Evolutionary conservation across 352 stramenopile genomes (phyloP).

Genomic region (Pythium monospermum): DNA sequence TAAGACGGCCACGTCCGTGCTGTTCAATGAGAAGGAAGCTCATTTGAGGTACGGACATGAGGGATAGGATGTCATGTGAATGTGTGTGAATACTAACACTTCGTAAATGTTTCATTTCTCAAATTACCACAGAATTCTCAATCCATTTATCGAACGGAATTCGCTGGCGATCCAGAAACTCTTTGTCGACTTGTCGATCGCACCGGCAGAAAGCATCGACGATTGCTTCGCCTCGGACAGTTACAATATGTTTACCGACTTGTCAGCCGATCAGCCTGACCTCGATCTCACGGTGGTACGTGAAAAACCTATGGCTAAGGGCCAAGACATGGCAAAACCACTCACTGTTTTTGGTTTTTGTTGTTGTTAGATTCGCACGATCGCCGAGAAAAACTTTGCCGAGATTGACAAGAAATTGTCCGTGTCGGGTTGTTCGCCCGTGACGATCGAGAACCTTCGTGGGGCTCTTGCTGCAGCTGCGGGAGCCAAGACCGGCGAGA

Average conservation of each 20-base stretch:
- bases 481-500: conserved; percentile 18
- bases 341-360: not conserved
- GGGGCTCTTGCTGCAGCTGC: conserved; percentile 31
- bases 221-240: conserved; percentile 73
- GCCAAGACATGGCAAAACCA: not conserved
- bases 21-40: conserved; percentile 80
- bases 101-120: not conserved
- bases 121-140: conserved; percentile 60
- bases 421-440: conserved; percentile 29
- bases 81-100: no score
- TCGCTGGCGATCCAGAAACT: conserved; percentile 71
- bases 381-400: conserved; percentile 69
- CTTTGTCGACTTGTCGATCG: conserved; percentile 65
- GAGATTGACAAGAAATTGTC: conserved; percentile 68
- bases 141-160: conserved; percentile 85
- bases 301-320: no score
- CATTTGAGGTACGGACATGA: conserved; percentile 68
- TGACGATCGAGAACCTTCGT: conserved; percentile 45
- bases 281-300: conserved; percentile 51
- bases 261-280: conserved; percentile 46
- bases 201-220: conserved; percentile 60
- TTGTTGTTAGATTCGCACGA: conserved; percentile 41
- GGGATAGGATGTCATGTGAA: no score
- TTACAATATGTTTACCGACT: conserved; percentile 62
- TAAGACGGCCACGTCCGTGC: conserved; percentile 82